phyloP scores from a whole-genome alignment of 164 flowering plant genomes.

The Nymphaea thermarum region DNA sequence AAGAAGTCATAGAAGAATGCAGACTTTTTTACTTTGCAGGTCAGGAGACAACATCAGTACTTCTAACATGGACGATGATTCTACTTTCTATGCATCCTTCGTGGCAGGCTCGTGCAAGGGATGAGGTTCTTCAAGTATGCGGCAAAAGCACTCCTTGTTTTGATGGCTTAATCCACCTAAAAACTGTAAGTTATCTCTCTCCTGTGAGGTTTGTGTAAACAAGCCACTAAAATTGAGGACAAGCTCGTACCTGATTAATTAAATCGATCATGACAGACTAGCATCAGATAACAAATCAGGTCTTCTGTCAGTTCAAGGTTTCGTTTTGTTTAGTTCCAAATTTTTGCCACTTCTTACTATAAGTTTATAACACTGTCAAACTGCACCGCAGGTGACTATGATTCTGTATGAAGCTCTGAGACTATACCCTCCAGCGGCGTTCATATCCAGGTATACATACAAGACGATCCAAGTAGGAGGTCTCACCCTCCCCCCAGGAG shows the following conservation, averaged over 20 bases:
- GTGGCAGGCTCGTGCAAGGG: constrained; percentile 10
- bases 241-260: too few species aligned
- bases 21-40: constrained; percentile 13
- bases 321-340: too few species aligned
- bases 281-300: too few species aligned
- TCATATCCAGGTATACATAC: not conserved
- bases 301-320: not conserved
- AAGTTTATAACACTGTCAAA: too few species aligned
- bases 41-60: constrained; percentile 10
- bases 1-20: constrained; percentile 12
- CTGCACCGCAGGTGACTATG: constrained; percentile 4
- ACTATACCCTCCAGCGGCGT: constrained; percentile 3
- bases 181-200: constrained; percentile 4
- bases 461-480: constrained; percentile 1
- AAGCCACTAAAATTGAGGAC: not conserved
- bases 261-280: too few species aligned
- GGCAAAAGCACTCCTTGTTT: constrained; percentile 5
- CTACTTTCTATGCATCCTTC: constrained; percentile 8
- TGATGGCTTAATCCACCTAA: constrained; percentile 6
- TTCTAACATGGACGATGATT: constrained; percentile 9
- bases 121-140: constrained; percentile 7
- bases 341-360: not conserved
- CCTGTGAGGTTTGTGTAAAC: not conserved
- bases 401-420: constrained; percentile 7
- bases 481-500: constrained; percentile 1